A percentile compares a stretch with the other conserved stretches of the same genome.
These are phyloP conservation scores for Dalbergia cochinchinensis DNA, from an alignment of 306 rosid genomes.

Conservation along the genomic window DNA sequence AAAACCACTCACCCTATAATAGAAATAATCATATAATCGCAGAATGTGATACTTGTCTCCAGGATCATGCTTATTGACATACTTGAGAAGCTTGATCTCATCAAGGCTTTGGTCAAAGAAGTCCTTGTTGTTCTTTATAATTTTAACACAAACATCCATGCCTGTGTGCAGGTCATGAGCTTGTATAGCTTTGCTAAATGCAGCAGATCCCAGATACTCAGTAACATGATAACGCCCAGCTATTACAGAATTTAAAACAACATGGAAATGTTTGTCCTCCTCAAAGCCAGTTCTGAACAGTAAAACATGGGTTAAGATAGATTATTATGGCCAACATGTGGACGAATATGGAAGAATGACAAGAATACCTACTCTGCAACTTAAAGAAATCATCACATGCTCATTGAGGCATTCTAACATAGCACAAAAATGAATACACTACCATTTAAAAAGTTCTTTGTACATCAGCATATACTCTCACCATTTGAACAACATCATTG, in stretches of 20 bases:
- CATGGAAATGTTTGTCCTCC: slow-evolving; percentile 99
- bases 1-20: slow-evolving; percentile 83
- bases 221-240: slow-evolving; percentile 99
- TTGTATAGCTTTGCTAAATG: slow-evolving; percentile 99
- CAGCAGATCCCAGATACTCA: slow-evolving; percentile 98
- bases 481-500: no score
- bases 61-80: slow-evolving; percentile 97
- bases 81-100: slow-evolving; percentile 99
- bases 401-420: neutral
- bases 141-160: slow-evolving; percentile 97
- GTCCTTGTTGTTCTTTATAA: slow-evolving; percentile 99
- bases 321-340: slow-evolving; percentile 35
- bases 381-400: slow-evolving; percentile 25
- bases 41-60: slow-evolving; percentile 94
- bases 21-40: slow-evolving; percentile 95
- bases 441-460: no score
- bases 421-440: no score
- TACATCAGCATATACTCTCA: no score
- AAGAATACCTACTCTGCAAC: slow-evolving; percentile 16
- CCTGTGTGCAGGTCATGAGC: slow-evolving; percentile 98
- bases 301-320: slow-evolving; percentile 53
- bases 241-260: slow-evolving; percentile 89
- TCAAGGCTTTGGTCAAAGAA: slow-evolving; percentile 99
- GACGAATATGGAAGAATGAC: slow-evolving; percentile 9
- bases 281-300: slow-evolving; percentile 96